Conservation (phyloP, 208 protist genomes). For the Porcisia deanei region DNA sequence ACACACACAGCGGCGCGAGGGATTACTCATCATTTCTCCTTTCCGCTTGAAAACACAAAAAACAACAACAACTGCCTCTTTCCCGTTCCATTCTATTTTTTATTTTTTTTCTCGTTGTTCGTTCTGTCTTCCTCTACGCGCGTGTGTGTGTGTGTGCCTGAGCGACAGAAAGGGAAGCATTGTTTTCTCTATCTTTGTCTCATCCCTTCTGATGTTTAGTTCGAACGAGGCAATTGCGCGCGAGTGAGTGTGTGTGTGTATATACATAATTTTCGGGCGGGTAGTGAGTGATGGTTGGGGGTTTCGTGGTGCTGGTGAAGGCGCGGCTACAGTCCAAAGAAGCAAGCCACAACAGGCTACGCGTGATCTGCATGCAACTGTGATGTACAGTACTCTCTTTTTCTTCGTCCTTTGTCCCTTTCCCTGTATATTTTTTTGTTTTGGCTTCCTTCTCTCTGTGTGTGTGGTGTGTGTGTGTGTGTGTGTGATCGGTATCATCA, state of each 20-base stretch:
- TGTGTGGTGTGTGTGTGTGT: not conserved
- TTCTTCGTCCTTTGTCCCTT: not conserved
- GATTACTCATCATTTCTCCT: too few relatives aligned
- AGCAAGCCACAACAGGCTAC: not conserved
- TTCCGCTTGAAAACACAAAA: too few relatives aligned
- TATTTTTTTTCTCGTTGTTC: too few relatives aligned
- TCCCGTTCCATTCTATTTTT: too few relatives aligned
- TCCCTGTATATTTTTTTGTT: not conserved
- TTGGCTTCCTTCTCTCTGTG: not conserved
- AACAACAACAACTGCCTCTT: too few relatives aligned
- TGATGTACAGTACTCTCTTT: not conserved
- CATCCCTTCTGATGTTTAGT: not conserved
- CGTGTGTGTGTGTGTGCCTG: constrained; percentile 6
- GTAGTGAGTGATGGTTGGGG: not conserved
- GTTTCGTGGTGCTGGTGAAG: not conserved
- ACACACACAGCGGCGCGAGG: too few relatives aligned
- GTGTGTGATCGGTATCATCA: not conserved
- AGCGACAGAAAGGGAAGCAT: not conserved
- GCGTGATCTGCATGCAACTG: not conserved
- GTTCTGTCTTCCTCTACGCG: not conserved
- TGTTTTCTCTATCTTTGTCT: not conserved
- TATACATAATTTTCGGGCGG: not conserved
- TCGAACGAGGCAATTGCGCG: not conserved
- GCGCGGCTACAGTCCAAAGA: too few relatives aligned
- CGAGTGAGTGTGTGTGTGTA: not conserved